These are phyloP conservation scores for Apiospora hydei DNA, from an alignment of 2,329 filamentous ascomycete species.

Conservation along the genomic window DNA sequence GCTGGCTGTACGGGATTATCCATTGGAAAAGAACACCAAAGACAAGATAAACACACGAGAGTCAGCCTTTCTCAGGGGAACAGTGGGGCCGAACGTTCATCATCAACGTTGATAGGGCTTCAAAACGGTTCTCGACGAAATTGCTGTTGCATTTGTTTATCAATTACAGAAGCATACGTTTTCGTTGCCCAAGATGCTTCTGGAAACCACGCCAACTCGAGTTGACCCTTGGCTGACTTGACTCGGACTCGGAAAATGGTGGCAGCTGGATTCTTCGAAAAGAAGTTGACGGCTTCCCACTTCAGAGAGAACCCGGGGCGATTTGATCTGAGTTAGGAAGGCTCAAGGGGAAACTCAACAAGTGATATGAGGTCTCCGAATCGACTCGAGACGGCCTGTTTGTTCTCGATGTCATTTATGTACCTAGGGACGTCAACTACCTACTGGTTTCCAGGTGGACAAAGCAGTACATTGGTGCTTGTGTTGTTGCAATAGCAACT, in stretches of 20 bases:
- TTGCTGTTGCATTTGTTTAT: not conserved
- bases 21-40: not conserved
- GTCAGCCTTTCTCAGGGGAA: not conserved
- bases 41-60: not conserved
- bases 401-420: constrained; percentile 2
- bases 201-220: not conserved
- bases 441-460: not conserved
- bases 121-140: not conserved
- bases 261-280: not conserved
- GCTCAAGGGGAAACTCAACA: constrained; percentile 3
- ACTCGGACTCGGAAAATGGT: not conserved
- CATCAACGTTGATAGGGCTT: not conserved
- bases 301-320: not conserved
- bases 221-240: not conserved
- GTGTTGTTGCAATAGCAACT: not conserved
- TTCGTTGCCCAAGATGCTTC: not conserved
- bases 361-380: not conserved
- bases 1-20: not conserved
- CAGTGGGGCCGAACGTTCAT: not conserved
- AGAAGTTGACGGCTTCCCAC: not conserved
- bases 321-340: not conserved
- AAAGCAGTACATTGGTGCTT: not conserved
- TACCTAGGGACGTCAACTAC: not conserved
- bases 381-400: not conserved
- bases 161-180: not conserved